phyloP scores from a whole-genome alignment of 768 basidiomycete species.

The Suillus decipiens region DNA sequence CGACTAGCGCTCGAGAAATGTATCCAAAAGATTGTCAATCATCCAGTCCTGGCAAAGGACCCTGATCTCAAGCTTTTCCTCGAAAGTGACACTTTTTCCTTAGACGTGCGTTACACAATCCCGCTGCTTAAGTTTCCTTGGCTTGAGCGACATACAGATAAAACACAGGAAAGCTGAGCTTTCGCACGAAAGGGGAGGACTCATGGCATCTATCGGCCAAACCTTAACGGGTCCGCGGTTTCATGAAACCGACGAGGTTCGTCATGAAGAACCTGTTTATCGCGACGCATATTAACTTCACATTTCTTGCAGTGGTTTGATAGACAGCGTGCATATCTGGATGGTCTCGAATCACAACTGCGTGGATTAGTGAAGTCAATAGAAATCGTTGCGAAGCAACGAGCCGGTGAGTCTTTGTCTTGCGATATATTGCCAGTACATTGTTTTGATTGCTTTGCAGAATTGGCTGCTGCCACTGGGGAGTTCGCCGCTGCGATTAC shows the following conservation, averaged over 20 bases:
- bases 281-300: background rate
- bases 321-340: constrained; percentile 79
- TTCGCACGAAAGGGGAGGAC: constrained; percentile 74
- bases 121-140: background rate
- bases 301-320: constrained; percentile 83
- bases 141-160: constrained; percentile 51
- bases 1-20: constrained; percentile 85
- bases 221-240: constrained; percentile 79
- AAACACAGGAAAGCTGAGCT: constrained; percentile 84
- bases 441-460: constrained; percentile 36
- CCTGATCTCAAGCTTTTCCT: constrained; percentile 86
- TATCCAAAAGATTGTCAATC: constrained; percentile 89
- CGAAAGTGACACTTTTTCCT: constrained; percentile 87
- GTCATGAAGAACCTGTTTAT: constrained; percentile 11
- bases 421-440: background rate
- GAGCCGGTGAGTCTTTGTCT: constrained; percentile 53
- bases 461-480: constrained; percentile 66
- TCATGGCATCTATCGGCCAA: constrained; percentile 83
- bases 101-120: constrained; percentile 65
- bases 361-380: constrained; percentile 86
- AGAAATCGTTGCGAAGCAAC: constrained; percentile 80
- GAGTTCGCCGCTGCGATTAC: constrained; percentile 77
- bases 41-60: constrained; percentile 88
- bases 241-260: constrained; percentile 85
- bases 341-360: constrained; percentile 87